Percentiles rank a stretch among this genome's conserved stretches.
Evolutionary conservation across 2,329 filamentous ascomycete genomes (phyloP).

Genomic region (Apiospora malaysiana): DNA sequence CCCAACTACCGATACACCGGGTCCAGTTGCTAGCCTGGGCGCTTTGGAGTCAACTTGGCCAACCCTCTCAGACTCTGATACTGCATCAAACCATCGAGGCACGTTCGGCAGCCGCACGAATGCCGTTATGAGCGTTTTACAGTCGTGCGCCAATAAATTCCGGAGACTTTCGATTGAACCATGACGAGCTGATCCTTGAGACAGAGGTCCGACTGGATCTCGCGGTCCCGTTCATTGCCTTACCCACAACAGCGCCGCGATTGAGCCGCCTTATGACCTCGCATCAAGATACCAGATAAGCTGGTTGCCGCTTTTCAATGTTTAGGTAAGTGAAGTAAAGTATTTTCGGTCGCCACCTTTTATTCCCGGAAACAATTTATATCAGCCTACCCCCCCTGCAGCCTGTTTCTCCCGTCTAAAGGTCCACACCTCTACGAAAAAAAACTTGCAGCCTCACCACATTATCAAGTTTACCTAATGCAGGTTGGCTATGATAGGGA

Average conservation of each 20-base stretch:
- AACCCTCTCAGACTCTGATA: neutral
- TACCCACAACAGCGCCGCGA: slow-evolving; percentile 12
- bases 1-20: neutral
- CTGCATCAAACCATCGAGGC: neutral
- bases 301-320: neutral
- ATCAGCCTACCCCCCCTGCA: neutral
- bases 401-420: slow-evolving; percentile 16
- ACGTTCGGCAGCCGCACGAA: neutral
- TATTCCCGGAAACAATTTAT: neutral
- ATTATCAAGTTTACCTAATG: neutral
- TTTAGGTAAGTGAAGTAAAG: slow-evolving; percentile 3
- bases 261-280: slow-evolving; percentile 14
- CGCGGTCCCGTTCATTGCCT: slow-evolving; percentile 1
- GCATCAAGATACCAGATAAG: slow-evolving; percentile 14
- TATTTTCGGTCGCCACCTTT: neutral
- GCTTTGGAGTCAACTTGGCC: neutral
- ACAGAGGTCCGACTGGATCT: slow-evolving; percentile 15
- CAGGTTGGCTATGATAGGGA: slow-evolving; percentile 8
- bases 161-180: neutral
- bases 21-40: neutral
- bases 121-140: slow-evolving; percentile 18
- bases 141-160: neutral
- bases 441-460: slow-evolving; percentile 18
- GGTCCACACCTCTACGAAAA: slow-evolving; percentile 1
- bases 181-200: slow-evolving; percentile 5